Percentiles rank a stretch among this genome's conserved stretches.
Conservation (phyloP, 1,139 yeast species). For the Schwanniomyces etchellsii region DNA sequence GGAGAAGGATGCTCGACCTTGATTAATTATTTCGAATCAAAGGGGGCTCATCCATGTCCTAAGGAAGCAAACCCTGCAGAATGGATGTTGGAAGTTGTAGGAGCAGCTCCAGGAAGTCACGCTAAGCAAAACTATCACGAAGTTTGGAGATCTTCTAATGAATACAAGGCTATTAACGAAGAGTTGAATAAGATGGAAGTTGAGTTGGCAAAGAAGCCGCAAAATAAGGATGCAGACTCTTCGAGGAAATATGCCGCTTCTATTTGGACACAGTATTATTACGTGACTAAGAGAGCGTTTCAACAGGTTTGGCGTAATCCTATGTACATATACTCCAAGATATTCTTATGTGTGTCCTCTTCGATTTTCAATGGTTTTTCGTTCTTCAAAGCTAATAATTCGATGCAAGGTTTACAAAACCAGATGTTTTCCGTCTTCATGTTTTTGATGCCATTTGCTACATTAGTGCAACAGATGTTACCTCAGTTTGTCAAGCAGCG, state of each 20-base stretch:
- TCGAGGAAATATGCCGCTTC: conserved; percentile 41
- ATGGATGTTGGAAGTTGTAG: conserved; percentile 77
- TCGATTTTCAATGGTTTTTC: conserved; percentile 70
- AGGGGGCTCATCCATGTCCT: conserved; percentile 68
- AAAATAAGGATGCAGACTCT: conserved; percentile 26
- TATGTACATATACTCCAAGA: conserved; percentile 60
- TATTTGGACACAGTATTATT: conserved; percentile 39
- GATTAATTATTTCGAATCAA: conserved; percentile 60
- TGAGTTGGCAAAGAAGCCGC: conserved; percentile 35
- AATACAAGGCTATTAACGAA: conserved; percentile 37
- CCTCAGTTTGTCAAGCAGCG: conserved; percentile 71
- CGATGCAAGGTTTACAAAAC: conserved; percentile 56
- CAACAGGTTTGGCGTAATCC: conserved; percentile 79
- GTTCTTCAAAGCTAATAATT: conserved; percentile 60
- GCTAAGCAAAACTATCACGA: conserved; percentile 61
- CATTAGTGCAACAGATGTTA: conserved; percentile 66
- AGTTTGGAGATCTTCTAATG: conserved; percentile 60
- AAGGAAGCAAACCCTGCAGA: conserved; percentile 73
- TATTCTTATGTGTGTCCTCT: conserved; percentile 45
- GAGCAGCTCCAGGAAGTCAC: conserved; percentile 74
- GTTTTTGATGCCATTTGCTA: conserved; percentile 57
- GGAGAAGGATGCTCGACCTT: conserved; percentile 60
- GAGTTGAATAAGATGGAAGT: conserved; percentile 42
- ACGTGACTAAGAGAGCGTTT: conserved; percentile 52
- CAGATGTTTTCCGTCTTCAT: conserved; percentile 68